Evolutionary conservation across 345 rosid species (phyloP).

Genomic region (Nasturtium officinale): DNA sequence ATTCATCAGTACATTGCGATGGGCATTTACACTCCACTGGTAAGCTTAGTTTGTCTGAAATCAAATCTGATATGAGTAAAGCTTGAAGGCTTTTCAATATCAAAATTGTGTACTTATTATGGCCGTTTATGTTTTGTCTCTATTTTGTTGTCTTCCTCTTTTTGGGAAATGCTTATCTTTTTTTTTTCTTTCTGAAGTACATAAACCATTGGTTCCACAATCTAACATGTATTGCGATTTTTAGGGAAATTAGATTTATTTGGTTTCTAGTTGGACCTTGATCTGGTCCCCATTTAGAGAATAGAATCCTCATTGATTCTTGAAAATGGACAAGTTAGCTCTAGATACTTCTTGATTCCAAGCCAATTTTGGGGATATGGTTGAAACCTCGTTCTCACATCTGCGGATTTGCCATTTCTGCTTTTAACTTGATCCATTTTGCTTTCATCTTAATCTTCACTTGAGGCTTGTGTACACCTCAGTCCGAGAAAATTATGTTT

Average conservation of each 20-base stretch:
- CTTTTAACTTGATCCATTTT: constrained; percentile 9
- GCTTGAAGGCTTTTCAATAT: constrained; percentile 4
- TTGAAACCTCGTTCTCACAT: constrained; percentile 11
- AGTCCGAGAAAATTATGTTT: background rate
- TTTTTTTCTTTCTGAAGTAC: constrained; percentile 5
- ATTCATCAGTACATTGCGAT: constrained; percentile 70
- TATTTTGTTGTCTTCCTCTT: constrained; percentile 18
- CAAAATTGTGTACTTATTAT: constrained; percentile 24
- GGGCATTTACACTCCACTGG: constrained; percentile 97
- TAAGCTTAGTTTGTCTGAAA: constrained; percentile 44
- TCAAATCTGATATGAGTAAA: constrained; percentile 50
- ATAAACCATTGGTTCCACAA: constrained; percentile 25
- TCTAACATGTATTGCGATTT: constrained; percentile 3
- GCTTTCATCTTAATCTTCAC: background rate
- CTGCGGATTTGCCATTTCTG: background rate
- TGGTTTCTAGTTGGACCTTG: constrained; percentile 27
- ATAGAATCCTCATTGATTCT: background rate
- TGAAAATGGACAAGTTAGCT: constrained; percentile 9
- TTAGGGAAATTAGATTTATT: constrained; percentile 21
- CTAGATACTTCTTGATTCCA: constrained; percentile 3
- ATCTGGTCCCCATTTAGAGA: constrained; percentile 13
- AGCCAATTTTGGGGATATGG: background rate
- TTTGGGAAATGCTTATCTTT: constrained; percentile 21
- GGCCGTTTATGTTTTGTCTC: constrained; percentile 30
- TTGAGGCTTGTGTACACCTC: background rate